Base-by-base conservation (phyloP, 2,329 filamentous ascomycete genomes). In the Nemania diffusa region DNA sequence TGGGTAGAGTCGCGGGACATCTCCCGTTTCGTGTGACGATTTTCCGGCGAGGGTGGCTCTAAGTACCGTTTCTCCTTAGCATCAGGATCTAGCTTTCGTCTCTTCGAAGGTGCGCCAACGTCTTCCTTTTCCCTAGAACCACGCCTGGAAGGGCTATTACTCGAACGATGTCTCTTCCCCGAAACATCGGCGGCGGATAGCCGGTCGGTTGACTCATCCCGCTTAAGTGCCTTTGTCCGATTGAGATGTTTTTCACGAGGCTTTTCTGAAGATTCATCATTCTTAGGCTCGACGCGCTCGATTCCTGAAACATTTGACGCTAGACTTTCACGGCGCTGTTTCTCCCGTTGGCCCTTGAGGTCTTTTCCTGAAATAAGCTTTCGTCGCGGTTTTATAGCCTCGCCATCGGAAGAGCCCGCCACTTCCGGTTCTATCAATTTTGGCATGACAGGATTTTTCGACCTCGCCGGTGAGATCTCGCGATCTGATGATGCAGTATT, bases 331-430 rank as follows among this genome's bases (percentile, higher is more conserved):
- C 88, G 85, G 20, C 87, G 82, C 70, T 88, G 85, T 75, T 85
- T 86, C 61, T 88, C 85, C 20, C 85, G 81, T 73, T 88, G 86
- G 9, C 85, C 86, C 68, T 88, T 87, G 44, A 90, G 77, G 64
- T 90, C 88, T 58, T 84, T 85, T 40, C 88, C 88, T 0, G 88
- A 90, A 22, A 91, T 83, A 11, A 91, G 82, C 73, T 90, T 91
- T 44, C 87, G 82, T 26, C 88, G 81, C 1, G 88, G 88, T 73
- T 90, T 91, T 24, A 82, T 76, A 8, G 84, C 77, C 74, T 89
- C 87, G 1, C 84, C 88, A 73, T 86, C 86, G 37, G 87, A 89
- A 0, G 85, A 87, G 6, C 82, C 79, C 27, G 69, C 69, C 27
- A 68, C 53, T 55, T 90, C 88, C 0, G 85, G 82, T 58, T 90